Conservation (phyloP, 495 filamentous ascomycete species). For the Talaromyces liani region DNA sequence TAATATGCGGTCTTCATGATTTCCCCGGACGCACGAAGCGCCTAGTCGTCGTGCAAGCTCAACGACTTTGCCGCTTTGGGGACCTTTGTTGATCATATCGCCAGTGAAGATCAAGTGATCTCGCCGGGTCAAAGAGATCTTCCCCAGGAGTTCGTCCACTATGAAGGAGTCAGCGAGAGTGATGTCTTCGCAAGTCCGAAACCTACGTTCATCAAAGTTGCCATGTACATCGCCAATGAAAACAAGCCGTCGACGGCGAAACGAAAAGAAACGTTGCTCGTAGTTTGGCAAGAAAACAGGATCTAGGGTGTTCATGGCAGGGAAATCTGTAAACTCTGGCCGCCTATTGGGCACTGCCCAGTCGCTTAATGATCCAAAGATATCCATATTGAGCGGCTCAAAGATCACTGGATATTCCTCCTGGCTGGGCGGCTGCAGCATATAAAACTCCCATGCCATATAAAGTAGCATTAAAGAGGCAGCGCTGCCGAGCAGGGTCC, state of each 20-base stretch:
- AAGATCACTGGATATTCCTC: too few species aligned
- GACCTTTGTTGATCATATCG: constrained; percentile 83
- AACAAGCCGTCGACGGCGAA: constrained; percentile 44
- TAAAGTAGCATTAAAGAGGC: too few species aligned
- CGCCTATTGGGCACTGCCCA: constrained; percentile 24
- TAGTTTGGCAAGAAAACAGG: constrained; percentile 23
- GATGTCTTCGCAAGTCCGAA: not conserved
- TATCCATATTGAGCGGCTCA: too few species aligned
- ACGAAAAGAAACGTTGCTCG: constrained; percentile 2
- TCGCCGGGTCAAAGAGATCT: constrained; percentile 51
- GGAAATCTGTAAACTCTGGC: constrained; percentile 40
- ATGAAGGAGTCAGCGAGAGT: not conserved
- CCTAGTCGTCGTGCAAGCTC: constrained; percentile 58
- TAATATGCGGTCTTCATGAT: constrained; percentile 84
- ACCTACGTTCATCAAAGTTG: constrained; percentile 55
- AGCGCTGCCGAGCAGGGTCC: too few species aligned
- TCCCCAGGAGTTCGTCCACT: constrained; percentile 59
- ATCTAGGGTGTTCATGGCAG: constrained; percentile 35
- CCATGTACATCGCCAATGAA: constrained; percentile 91
- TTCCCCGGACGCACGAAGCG: constrained; percentile 80
- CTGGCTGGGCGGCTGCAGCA: too few species aligned
- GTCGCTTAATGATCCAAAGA: too few species aligned
- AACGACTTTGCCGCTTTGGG: constrained; percentile 72
- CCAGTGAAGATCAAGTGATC: constrained; percentile 82
- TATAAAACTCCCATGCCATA: too few species aligned